Conservation (phyloP, 352 stramenopile species). For the Globisporangium parvum region DNA sequence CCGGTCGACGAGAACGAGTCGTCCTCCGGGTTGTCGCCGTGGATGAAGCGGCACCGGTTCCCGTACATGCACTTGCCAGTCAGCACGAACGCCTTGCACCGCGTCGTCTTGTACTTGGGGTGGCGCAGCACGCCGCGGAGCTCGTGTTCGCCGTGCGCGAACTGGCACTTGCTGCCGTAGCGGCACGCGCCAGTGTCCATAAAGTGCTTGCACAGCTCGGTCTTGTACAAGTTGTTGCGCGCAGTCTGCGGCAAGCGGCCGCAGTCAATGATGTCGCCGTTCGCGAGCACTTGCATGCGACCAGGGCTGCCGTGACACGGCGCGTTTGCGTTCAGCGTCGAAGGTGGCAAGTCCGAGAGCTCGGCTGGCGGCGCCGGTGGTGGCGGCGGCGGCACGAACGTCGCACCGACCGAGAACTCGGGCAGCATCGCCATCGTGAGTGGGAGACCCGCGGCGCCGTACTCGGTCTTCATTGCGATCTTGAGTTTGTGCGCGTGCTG, state of each 20-base stretch:
- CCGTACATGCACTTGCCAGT: conserved; percentile 87
- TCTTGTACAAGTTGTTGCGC: conserved; percentile 90
- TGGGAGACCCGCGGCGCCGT: background rate
- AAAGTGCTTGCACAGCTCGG: conserved; percentile 88
- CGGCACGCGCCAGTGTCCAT: conserved; percentile 81
- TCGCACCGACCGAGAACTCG: background rate
- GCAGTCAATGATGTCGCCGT: conserved; percentile 84
- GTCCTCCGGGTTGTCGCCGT: conserved; percentile 44
- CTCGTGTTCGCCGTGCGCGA: conserved; percentile 83
- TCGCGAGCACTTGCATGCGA: conserved; percentile 76
- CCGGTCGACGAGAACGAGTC: conserved; percentile 49
- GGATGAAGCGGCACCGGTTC: conserved; percentile 85
- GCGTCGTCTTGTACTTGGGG: conserved; percentile 90
- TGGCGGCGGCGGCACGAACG: background rate
- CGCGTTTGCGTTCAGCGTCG: background rate
- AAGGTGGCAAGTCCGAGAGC: background rate
- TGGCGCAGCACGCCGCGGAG: conserved; percentile 82
- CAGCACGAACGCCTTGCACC: conserved; percentile 83
- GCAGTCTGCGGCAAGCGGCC: conserved; percentile 64
- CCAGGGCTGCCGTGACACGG: conserved; percentile 38
- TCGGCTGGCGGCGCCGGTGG: background rate
- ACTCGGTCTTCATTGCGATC: conserved; percentile 1
- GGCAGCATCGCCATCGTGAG: background rate
- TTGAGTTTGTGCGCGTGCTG: background rate
- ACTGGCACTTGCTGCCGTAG: conserved; percentile 88